Base-by-base conservation (phyloP, 495 filamentous ascomycete genomes). In the Hypoxylon crocopeplum region DNA sequence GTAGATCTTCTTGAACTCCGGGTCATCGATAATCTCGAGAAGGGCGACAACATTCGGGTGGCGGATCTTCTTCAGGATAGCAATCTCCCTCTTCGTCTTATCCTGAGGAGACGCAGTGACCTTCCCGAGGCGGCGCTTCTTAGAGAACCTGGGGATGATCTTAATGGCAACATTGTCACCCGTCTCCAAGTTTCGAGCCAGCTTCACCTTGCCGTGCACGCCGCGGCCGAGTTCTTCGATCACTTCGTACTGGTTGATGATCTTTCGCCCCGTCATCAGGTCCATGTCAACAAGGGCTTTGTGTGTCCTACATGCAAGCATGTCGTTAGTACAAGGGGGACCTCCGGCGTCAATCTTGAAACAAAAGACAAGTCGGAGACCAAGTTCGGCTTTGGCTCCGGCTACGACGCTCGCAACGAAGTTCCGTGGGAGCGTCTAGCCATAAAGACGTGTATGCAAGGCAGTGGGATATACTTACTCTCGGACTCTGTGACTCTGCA, bases 1-100 rank as follows among this genome's bases (percentile, higher is more conserved):
- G 75, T 99, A 98, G 50, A 99, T 95, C 75, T 99, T 99, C 77
- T 94, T 93, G 51, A 88, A 82, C 61, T 91, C 88, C 1, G 93
- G 92, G 70, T 99, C 94, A 66, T 99, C 94, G 65, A 99, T 98
- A 65, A 99, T 92, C 72, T 99, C 94, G 20, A 97, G 82, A 42
- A 99, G 78, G 66, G 89, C 92, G 55, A 98, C 95, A 33, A 99
- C 89, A 60, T 98, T 96, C 12, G 91, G 88, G 74, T 99, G 94
- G 11, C 92, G 87, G 37, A 93, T 94, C 78, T 98, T 98, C 73
- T 99, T 99, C 56, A 99, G 76, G 49, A 99, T 97, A 59, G 94
- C 94, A 56, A 99, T 93, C 76, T 98, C 94, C 68, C 88, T 87
- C 77, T 96, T 97, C 53, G 96, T 93, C 77, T 97, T 97, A 69